phyloP scores from a whole-genome alignment of 2,329 filamentous ascomycete species.

The Atkinsonella hypoxylon region DNA sequence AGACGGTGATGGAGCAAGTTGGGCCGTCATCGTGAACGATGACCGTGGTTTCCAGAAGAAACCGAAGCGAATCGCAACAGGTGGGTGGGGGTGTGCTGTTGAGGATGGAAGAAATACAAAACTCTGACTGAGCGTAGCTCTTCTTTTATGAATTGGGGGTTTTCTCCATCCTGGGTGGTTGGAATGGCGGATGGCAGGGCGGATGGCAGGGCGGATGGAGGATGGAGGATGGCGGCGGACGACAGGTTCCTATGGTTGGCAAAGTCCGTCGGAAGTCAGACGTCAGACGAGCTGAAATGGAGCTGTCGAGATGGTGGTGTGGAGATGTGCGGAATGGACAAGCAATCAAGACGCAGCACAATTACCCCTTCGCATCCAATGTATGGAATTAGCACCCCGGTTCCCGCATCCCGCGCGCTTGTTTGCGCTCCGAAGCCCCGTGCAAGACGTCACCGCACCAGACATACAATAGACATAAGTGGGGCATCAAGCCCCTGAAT shows the following conservation, averaged over 20 bases:
- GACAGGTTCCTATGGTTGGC: background rate
- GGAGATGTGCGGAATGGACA: background rate
- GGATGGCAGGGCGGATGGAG: slow-evolving; percentile 3
- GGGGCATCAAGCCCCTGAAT: too few species aligned
- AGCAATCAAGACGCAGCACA: background rate
- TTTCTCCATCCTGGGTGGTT: background rate
- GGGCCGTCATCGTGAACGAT: slow-evolving; percentile 14
- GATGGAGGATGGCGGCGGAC: background rate
- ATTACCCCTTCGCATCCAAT: background rate
- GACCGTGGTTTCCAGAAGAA: background rate
- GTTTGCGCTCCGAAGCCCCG: background rate
- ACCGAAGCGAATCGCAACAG: background rate
- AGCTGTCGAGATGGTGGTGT: background rate
- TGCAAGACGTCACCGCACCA: too few species aligned
- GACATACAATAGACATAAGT: too few species aligned
- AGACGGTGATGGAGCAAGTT: slow-evolving; percentile 10
- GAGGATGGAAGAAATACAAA: background rate
- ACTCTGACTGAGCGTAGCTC: too few species aligned
- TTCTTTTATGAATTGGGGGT: too few species aligned
- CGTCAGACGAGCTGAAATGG: background rate
- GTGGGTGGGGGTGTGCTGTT: background rate
- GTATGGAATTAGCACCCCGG: background rate
- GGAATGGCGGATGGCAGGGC: background rate
- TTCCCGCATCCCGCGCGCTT: background rate
- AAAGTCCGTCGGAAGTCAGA: background rate